phyloP scores from a whole-genome alignment of 768 basidiomycete genomes.

The Suillus brevipes region DNA sequence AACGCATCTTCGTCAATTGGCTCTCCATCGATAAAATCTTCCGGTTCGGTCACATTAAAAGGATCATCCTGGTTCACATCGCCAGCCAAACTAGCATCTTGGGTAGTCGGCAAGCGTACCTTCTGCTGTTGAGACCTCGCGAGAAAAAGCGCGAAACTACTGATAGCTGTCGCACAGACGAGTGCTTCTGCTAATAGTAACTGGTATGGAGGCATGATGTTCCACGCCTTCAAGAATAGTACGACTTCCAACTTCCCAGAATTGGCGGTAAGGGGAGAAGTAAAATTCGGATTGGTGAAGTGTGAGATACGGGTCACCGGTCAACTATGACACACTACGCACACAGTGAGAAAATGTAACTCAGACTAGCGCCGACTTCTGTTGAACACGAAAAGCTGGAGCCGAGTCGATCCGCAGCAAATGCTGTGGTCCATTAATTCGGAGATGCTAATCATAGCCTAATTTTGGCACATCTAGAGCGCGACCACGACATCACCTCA shows the following conservation, averaged over 20 bases:
- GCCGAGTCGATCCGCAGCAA: too few species aligned
- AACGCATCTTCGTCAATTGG: slow-evolving; percentile 63
- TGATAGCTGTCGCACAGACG: slow-evolving; percentile 42
- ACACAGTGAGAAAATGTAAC: neutral
- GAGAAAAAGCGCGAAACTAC: slow-evolving; percentile 44
- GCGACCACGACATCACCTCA: too few species aligned
- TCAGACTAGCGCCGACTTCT: neutral
- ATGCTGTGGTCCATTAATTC: too few species aligned
- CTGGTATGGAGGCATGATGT: slow-evolving; percentile 60
- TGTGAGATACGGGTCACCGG: neutral
- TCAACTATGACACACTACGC: neutral
- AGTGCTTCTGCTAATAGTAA: slow-evolving; percentile 53
- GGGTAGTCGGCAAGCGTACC: slow-evolving; percentile 47
- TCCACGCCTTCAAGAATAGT: neutral
- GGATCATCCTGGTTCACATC: slow-evolving; percentile 46
- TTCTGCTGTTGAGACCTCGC: slow-evolving; percentile 46
- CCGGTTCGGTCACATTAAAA: slow-evolving; percentile 71
- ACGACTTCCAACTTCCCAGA: neutral
- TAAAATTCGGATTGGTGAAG: neutral
- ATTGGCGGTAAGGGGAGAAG: neutral
- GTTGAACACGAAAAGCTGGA: too few species aligned
- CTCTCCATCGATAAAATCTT: slow-evolving; percentile 67
- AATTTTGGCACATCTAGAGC: too few species aligned
- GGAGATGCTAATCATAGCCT: too few species aligned
- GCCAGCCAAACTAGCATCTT: slow-evolving; percentile 17